phyloP scores from a whole-genome alignment of 768 basidiomycete species.

The Heimioporus sp. region DNA sequence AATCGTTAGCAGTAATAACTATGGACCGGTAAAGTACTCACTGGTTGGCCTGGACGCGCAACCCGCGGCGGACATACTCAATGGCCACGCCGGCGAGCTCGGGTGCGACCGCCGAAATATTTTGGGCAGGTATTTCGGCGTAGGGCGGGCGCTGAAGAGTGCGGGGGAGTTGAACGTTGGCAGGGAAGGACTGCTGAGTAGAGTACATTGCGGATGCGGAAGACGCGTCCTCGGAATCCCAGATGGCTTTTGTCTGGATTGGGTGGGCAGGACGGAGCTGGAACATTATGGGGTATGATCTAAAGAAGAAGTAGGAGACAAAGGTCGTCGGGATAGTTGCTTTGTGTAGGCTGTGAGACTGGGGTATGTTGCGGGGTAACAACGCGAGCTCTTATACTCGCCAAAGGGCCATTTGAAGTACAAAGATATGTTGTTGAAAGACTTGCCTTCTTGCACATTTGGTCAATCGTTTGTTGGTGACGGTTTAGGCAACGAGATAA shows the following conservation, averaged over 20 bases:
- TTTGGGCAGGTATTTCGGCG: slow-evolving; percentile 54
- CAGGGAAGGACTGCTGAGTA: slow-evolving; percentile 27
- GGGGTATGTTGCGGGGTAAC: slow-evolving; percentile 9
- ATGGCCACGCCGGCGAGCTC: slow-evolving; percentile 50
- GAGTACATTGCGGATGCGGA: slow-evolving; percentile 27
- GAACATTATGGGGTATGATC: slow-evolving; percentile 29
- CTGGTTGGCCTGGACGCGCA: slow-evolving; percentile 46
- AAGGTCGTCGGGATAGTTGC: slow-evolving; percentile 19
- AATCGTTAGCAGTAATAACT: slow-evolving; percentile 25
- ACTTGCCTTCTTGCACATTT: slow-evolving; percentile 30
- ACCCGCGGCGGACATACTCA: slow-evolving; percentile 58
- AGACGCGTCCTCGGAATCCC: slow-evolving; percentile 32
- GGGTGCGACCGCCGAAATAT: slow-evolving; percentile 52
- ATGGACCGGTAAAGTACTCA: slow-evolving; percentile 26
- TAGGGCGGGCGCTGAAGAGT: slow-evolving; percentile 63
- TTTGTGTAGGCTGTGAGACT: slow-evolving; percentile 15
- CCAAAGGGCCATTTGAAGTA: slow-evolving; percentile 25
- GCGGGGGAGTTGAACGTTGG: slow-evolving; percentile 66
- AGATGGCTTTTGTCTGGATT: slow-evolving; percentile 36
- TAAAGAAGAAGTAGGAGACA: slow-evolving; percentile 15
- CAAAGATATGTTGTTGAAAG: slow-evolving; percentile 32
- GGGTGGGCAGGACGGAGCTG: slow-evolving; percentile 35
- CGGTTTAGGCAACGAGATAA: slow-evolving; percentile 29
- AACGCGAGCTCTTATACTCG: slow-evolving; percentile 29
- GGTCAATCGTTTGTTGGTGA: slow-evolving; percentile 34